These are phyloP conservation scores for Pseudomonodictys pantanalensis DNA, from an alignment of 495 filamentous ascomycete species.

Conservation along the genomic window DNA sequence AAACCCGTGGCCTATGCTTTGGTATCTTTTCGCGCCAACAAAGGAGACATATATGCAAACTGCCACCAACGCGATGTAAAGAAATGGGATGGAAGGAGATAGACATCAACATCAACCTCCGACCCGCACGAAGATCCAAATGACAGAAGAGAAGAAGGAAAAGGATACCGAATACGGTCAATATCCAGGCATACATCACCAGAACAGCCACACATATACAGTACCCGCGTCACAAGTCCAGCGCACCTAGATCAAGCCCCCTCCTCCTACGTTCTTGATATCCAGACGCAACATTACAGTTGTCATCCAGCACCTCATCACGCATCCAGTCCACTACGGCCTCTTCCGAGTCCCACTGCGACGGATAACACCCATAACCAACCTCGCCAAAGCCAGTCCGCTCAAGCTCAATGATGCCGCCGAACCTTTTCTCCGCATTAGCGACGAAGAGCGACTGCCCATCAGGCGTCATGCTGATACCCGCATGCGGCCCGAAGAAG, in stretches of 20 bases:
- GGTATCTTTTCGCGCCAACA: no score
- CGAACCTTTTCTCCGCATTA: slow-evolving; percentile 70
- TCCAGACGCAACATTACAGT: background rate
- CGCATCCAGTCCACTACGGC: background rate
- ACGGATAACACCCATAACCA: background rate
- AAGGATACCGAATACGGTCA: background rate
- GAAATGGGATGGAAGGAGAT: no score
- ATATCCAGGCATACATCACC: background rate
- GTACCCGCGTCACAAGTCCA: background rate
- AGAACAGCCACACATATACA: slow-evolving; percentile 1
- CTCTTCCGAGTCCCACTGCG: background rate
- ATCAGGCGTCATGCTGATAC: slow-evolving; percentile 68
- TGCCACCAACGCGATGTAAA: no score
- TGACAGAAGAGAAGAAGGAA: background rate
- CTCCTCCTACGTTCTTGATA: slow-evolving; percentile 5
- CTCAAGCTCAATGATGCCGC: slow-evolving; percentile 77
- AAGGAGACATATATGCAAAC: no score
- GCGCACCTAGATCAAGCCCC: slow-evolving; percentile 1
- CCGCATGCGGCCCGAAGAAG: slow-evolving; percentile 83
- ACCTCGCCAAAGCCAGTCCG: slow-evolving; percentile 38
- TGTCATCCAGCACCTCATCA: background rate
- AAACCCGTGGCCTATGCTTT: no score
- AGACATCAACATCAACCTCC: no score
- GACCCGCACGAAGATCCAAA: no score
- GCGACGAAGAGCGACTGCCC: slow-evolving; percentile 67